Percentiles rank a stretch among this genome's conserved stretches.
Conservation (phyloP, 495 filamentous ascomycete species). For the Aspergillus heteromorphus region DNA sequence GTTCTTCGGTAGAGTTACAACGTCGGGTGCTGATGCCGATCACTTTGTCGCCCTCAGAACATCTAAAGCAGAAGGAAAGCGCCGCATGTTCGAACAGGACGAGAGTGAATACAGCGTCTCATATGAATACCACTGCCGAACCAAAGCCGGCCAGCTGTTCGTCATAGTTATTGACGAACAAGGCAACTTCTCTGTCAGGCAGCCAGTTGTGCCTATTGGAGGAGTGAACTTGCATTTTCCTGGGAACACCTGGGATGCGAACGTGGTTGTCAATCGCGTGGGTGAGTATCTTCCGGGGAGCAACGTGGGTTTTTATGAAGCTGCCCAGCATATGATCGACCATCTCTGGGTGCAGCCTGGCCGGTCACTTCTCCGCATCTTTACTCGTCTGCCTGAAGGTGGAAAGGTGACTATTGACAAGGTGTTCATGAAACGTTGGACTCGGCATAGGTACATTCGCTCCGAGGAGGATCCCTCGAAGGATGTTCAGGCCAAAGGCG, state of each 20-base stretch:
- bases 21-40: slow-evolving; percentile 31
- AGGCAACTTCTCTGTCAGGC: slow-evolving; percentile 19
- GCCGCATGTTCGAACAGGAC: slow-evolving; percentile 26
- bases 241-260: slow-evolving; percentile 42
- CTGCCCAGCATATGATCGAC: slow-evolving; percentile 20
- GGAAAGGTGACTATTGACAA: slow-evolving; percentile 21
- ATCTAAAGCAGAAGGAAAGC: slow-evolving; percentile 17
- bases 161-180: slow-evolving; percentile 45
- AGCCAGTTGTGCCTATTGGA: slow-evolving; percentile 18
- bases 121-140: slow-evolving; percentile 50
- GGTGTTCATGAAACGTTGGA: slow-evolving; percentile 30
- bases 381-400: slow-evolving; percentile 11
- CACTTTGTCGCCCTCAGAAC: slow-evolving; percentile 30
- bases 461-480: not conserved
- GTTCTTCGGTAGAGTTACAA: slow-evolving; percentile 31
- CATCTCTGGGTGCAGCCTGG: slow-evolving; percentile 31
- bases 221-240: slow-evolving; percentile 40
- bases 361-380: slow-evolving; percentile 15
- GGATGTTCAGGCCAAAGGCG: not conserved
- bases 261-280: slow-evolving; percentile 19
- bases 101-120: slow-evolving; percentile 24
- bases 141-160: slow-evolving; percentile 24
- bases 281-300: slow-evolving; percentile 4
- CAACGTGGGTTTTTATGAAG: slow-evolving; percentile 19
- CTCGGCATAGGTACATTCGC: slow-evolving; percentile 20